Evolutionary conservation across 148 eudicot species (phyloP), one percentile per base, ranked within the genome.

Genomic region (Vaccinium myrtillus): DNA sequence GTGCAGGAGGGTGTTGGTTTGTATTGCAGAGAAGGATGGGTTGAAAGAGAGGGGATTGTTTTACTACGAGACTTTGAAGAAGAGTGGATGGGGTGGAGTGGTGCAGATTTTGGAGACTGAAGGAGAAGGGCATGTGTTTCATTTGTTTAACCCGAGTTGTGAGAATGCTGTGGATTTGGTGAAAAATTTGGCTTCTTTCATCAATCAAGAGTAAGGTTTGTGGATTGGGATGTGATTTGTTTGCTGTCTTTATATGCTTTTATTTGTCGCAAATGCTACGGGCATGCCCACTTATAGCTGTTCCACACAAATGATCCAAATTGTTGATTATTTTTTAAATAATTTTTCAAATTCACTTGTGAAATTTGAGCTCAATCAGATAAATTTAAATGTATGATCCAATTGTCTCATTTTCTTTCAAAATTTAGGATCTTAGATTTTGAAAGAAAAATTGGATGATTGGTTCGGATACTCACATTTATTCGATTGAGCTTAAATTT

Each of bases 61-160:
- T 14, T 88, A 88, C 43, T 77, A 19, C 7, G 77, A 83, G 77
- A 76, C 84, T 0, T 75, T 88, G 39, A 53, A 53, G 48, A 76
- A 83, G 69, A 83, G 90, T 50, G 88, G 80, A 21, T 88, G 90
- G 90, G 23, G 63, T 1, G 90, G 90, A 50, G n/a, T 55, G n/a
- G 84, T 77, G 18, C 82, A 80, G 76, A 80, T 85, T 23, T 18
- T 76, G 46, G 88, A 86, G 81, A 75, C 65, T 77, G 27, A 80
- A 48, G 88, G 86, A 3, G 90, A 88, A 65, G 82, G 39, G 32
- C 90, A 88, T 76, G 88, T 81, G 27, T 88, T 88, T 15, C 90
- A 88, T 51, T 79, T 88, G 71, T 61, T 59, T 2, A 83, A 83
- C 1, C 86, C 86, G 2, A 53, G 46, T 46, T 83, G 56, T 69